Base-by-base conservation (phyloP, 2,329 filamentous ascomycete species). In the Aureobasidium lini region DNA sequence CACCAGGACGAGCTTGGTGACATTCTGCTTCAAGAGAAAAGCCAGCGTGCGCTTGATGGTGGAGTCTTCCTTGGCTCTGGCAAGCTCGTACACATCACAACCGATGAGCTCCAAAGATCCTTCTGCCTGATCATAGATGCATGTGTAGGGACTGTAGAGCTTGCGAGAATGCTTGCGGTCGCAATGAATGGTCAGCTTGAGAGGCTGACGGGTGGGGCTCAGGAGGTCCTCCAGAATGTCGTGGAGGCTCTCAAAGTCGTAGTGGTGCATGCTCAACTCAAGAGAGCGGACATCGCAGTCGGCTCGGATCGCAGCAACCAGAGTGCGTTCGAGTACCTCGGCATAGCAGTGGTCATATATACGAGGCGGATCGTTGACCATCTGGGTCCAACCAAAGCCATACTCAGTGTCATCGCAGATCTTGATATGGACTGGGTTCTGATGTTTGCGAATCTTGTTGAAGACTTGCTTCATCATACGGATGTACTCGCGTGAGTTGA, bases 151-250 rank as follows among this genome's bases (percentile, higher is more conserved):
- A 9, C 4, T 6, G 28, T 54, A 4, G 15, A 54, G 39, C 9
- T 8, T 6, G 15, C 29, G 7, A 10, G 4, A 16, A 9, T 39
- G 50, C n/a, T 34, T 54, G n/a, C 39, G 29, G 29, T 1, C 9
- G 18, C 50, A 54, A 15, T 44, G 4, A n/a, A 54, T 36, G 10
- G 13, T 54, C n/a, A 54, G 39, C 15, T 10, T 11, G 7, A 54
- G 29, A n/a, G 50, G 13, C 2, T 9, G 15, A 2, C 39, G 18
- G 28, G 37, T 28, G 6, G 50, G 16, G 29, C 15, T 23, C 2
- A 62, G 50, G 32, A 39, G 47, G 11, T 57, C 46, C 7, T 60
- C 50, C 8, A 53, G 61, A 16, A 46, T 52, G 28, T 47, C 61
- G 7, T 13, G n/a, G 7, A 56, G 40, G 31, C 3, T 23, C 2